Evolutionary conservation across 106 monocot genomes (phyloP).

Genomic region (Agapanthus africanus): DNA sequence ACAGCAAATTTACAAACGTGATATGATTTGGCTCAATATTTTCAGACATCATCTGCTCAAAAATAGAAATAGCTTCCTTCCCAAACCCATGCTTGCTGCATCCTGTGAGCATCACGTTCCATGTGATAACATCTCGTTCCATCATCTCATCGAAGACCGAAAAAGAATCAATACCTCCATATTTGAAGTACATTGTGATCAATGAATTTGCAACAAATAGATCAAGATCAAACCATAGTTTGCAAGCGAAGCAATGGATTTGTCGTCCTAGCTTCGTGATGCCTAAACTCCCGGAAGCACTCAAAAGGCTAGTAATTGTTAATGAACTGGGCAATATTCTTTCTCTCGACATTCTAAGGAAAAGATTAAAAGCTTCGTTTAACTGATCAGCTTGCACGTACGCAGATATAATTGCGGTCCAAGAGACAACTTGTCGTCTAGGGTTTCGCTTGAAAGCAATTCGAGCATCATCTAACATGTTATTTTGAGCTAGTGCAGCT

Average conservation of each 20-base stretch:
- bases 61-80: conserved; percentile 37
- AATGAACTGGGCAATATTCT: conserved; percentile 30
- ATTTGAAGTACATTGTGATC: conserved; percentile 66
- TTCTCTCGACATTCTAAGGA: conserved; percentile 39
- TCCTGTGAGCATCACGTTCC: conserved; percentile 43
- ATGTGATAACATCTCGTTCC: conserved; percentile 40
- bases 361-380: conserved; percentile 35
- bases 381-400: conserved; percentile 44
- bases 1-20: conserved; percentile 38
- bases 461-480: conserved; percentile 42
- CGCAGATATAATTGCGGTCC: conserved; percentile 70
- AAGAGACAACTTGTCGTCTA: conserved; percentile 43
- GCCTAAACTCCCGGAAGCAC: conserved; percentile 30
- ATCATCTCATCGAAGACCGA: conserved; percentile 39
- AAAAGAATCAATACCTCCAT: conserved; percentile 46
- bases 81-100: conserved; percentile 50
- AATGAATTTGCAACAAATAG: conserved; percentile 45
- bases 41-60: conserved; percentile 40
- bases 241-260: conserved; percentile 28
- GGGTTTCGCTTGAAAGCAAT: conserved; percentile 51
- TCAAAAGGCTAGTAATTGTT: conserved; percentile 41
- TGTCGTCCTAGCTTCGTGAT: conserved; percentile 30
- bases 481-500: conserved; percentile 36
- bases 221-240: conserved; percentile 28
- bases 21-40: conserved; percentile 34